Evolutionary conservation across 352 stramenopile genomes (phyloP), one percentile per base, ranked within the genome.

Genomic region (Pythium sp.): DNA sequence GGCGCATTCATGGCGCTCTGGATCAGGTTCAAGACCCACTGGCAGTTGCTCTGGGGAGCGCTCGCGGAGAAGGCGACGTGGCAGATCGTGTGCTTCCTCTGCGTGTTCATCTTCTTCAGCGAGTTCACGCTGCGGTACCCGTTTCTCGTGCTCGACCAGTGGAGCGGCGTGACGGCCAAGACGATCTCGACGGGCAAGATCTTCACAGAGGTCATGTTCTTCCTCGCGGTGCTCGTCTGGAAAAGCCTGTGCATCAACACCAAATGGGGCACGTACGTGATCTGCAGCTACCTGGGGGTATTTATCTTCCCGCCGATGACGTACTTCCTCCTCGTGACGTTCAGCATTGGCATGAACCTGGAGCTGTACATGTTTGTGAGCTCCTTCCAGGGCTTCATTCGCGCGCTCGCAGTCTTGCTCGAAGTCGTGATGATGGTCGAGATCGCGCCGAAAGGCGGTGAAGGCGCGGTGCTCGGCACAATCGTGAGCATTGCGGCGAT

Each of bases 101-200:
- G 80, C 38, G 68, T 78, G 15, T 84, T 81, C 59, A 72, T 86
- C 49, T 77, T 86, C 63, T 78, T 86, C 55, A 77, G 67, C 26
- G 78, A 86, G 56, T 86, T 86, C 56, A 80, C 78, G 7, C 57
- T 86, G 8, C 75, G 68, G 38, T 86, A 86, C 53, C 72, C 78
- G 34, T 76, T 72, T 9, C 69, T 67, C 5, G 62, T 78, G 34
- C 67, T 86, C 20, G 72, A 81, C 30, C 60, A 79, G 55, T 86
- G 78, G 78, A 75, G 65, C 60, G 72, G 72, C n/a, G 79, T 83
- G 64, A 80, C 72, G 15, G 41, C 64, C 32, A 75, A 75, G 56
- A 71, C 71, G 24, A 61, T 63, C 38, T 79, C 78, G 3, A 72
- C 49, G 0, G 71, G 67, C 56, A 72, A 76, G 41, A 76, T 74